These are phyloP conservation scores for Clarireedia monteithiana DNA, from an alignment of 2,329 filamentous ascomycete genomes.

Conservation along the genomic window DNA sequence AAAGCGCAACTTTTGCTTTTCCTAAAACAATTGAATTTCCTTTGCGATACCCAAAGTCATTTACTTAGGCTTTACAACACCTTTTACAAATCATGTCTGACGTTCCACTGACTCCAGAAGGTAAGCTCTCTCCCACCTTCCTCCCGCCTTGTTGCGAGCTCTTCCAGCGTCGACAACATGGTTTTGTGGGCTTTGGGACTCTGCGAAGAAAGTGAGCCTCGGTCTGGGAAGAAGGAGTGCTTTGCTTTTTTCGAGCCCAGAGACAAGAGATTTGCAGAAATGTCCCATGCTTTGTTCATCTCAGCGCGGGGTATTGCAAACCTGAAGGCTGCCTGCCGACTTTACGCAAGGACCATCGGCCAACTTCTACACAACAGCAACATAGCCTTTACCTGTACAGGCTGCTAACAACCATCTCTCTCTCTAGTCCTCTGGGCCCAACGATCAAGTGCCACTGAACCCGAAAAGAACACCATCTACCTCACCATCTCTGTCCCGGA, in stretches of 20 bases:
- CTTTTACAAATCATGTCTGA: conserved; percentile 16
- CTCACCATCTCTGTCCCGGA: conserved; percentile 86
- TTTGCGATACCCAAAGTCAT: too few relatives aligned
- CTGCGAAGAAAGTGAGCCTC: too few relatives aligned
- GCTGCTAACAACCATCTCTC: neutral
- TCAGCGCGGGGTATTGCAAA: conserved; percentile 4
- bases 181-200: neutral
- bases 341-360: neutral
- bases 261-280: neutral
- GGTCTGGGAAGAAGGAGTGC: too few relatives aligned
- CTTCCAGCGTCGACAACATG: neutral
- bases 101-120: conserved; percentile 22
- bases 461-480: conserved; percentile 90
- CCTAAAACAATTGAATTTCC: conserved; percentile 5
- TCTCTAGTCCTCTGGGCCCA: conserved; percentile 88
- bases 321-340: neutral
- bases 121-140: conserved; percentile 18
- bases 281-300: neutral
- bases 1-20: conserved; percentile 9
- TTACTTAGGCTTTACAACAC: neutral
- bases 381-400: neutral
- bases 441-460: conserved; percentile 74
- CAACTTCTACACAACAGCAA: neutral
- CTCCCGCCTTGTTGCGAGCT: too few relatives aligned
- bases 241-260: neutral